Percentiles rank a stretch among this genome's conserved stretches.
Evolutionary conservation across 2,329 filamentous ascomycete genomes (phyloP).

Genomic region (Ophiostoma tasmaniense): DNA sequence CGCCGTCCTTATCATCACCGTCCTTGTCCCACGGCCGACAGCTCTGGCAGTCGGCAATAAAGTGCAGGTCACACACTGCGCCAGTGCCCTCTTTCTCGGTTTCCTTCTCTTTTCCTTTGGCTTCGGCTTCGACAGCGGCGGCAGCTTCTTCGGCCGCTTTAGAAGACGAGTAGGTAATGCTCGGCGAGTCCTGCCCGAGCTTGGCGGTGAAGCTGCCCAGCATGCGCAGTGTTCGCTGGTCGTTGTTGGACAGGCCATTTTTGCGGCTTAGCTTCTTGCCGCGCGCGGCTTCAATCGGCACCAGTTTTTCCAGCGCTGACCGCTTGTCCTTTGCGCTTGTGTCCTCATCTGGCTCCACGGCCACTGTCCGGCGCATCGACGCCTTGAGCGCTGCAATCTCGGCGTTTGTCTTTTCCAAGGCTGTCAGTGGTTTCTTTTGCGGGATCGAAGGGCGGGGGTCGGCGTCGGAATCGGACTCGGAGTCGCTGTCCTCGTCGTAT

Average conservation of each 20-base stretch:
- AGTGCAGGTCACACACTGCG: slow-evolving; percentile 79
- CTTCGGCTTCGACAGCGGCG: slow-evolving; percentile 10
- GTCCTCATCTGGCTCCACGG: slow-evolving; percentile 37
- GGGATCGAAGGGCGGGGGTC: slow-evolving; percentile 28
- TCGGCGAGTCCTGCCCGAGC: slow-evolving; percentile 46
- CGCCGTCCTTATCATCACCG: slow-evolving; percentile 27
- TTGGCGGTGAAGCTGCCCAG: slow-evolving; percentile 74
- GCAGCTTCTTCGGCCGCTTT: slow-evolving; percentile 17
- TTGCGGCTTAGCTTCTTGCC: slow-evolving; percentile 57
- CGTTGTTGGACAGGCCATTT: slow-evolving; percentile 45
- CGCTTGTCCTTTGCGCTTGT: slow-evolving; percentile 43
- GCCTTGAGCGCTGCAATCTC: slow-evolving; percentile 74
- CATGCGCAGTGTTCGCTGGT: slow-evolving; percentile 58
- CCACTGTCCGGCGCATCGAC: slow-evolving; percentile 63
- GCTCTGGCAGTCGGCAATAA: slow-evolving; percentile 90
- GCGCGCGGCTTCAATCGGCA: slow-evolving; percentile 61
- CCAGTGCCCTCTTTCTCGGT: slow-evolving; percentile 13
- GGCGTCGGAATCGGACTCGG: slow-evolving; percentile 23
- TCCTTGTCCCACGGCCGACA: slow-evolving; percentile 72
- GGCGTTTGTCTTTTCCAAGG: slow-evolving; percentile 64
- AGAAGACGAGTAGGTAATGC: background rate
- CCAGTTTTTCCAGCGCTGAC: slow-evolving; percentile 62
- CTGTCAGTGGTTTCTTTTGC: slow-evolving; percentile 31
- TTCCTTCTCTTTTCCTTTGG: background rate
- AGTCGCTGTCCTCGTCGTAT: slow-evolving; percentile 23